Conservation (phyloP, 805 yeast genomes). For the Candida dajiaensis region DNA sequence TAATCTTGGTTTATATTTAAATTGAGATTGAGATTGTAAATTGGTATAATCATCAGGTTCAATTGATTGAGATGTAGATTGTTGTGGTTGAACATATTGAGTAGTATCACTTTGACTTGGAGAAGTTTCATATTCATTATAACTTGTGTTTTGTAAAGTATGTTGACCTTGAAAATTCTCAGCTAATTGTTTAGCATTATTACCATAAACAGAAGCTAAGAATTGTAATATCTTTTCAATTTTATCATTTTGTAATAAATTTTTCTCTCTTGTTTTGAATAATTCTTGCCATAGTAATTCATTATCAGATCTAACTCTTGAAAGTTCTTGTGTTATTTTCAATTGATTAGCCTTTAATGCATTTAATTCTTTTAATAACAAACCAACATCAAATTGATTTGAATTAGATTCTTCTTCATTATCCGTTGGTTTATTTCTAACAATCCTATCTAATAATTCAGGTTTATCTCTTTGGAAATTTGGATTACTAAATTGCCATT, state of each 20-base stretch:
- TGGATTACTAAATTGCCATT: conserved; percentile 85
- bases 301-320: conserved; percentile 81
- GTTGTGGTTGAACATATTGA: neutral
- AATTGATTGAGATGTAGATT: neutral
- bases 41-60: conserved; percentile 4
- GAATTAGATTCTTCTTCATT: conserved; percentile 7
- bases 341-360: conserved; percentile 70
- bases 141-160: neutral
- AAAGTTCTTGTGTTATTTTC: conserved; percentile 76
- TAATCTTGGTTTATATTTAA: conserved; percentile 13
- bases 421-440: conserved; percentile 54
- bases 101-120: neutral
- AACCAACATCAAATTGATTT: conserved; percentile 6
- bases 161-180: conserved; percentile 10
- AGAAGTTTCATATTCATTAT: neutral
- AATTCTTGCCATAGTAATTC: conserved; percentile 90
- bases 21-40: neutral
- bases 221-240: conserved; percentile 83
- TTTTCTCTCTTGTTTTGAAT: conserved; percentile 74
- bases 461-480: conserved; percentile 72
- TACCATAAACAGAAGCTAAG: conserved; percentile 60
- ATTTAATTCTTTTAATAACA: conserved; percentile 39
- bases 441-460: conserved; percentile 79
- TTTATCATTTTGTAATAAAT: conserved; percentile 80
- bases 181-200: conserved; percentile 19